phyloP scores from a whole-genome alignment of 345 rosid species.

The Tarenaya hassleriana region DNA sequence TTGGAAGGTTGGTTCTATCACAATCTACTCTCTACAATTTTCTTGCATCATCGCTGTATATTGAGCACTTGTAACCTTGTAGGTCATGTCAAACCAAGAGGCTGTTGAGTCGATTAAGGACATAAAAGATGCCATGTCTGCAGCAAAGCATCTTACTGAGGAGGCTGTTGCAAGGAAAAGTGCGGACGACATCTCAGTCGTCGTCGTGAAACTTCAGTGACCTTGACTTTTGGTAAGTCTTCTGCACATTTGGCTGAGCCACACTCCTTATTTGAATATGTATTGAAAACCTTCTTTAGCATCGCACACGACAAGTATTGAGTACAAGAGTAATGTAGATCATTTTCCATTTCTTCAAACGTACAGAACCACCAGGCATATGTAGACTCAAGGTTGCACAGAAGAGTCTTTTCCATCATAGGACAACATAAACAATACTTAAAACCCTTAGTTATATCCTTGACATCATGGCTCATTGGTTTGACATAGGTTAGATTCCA shows the following conservation, averaged over 20 bases:
- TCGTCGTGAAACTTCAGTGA: slow-evolving; percentile 67
- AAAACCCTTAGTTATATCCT: slow-evolving; percentile 4
- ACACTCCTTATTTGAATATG: slow-evolving; percentile 15
- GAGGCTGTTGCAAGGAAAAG: slow-evolving; percentile 72
- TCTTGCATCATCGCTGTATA: slow-evolving; percentile 13
- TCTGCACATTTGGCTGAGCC: slow-evolving; percentile 1
- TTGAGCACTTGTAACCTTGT: slow-evolving; percentile 10
- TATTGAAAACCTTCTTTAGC: slow-evolving; percentile 1
- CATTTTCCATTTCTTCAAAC: slow-evolving; percentile 3
- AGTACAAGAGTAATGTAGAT: neutral
- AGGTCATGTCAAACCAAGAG: slow-evolving; percentile 92
- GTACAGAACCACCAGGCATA: slow-evolving; percentile 13
- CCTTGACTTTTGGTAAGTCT: slow-evolving; percentile 27
- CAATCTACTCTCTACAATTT: slow-evolving; percentile 9
- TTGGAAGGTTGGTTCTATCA: slow-evolving; percentile 59
- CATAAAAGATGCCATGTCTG: slow-evolving; percentile 66
- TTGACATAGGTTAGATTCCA: slow-evolving; percentile 18
- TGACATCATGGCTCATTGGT: slow-evolving; percentile 9
- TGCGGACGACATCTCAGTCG: slow-evolving; percentile 78
- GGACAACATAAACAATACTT: slow-evolving; percentile 8
- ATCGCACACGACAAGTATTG: neutral
- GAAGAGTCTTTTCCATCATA: slow-evolving; percentile 13
- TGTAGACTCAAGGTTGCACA: slow-evolving; percentile 10
- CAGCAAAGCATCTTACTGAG: slow-evolving; percentile 79
- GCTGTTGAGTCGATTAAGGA: slow-evolving; percentile 60